phyloP scores from a whole-genome alignment of 2,329 filamentous ascomycete species.

The Rutstroemia sp. region DNA sequence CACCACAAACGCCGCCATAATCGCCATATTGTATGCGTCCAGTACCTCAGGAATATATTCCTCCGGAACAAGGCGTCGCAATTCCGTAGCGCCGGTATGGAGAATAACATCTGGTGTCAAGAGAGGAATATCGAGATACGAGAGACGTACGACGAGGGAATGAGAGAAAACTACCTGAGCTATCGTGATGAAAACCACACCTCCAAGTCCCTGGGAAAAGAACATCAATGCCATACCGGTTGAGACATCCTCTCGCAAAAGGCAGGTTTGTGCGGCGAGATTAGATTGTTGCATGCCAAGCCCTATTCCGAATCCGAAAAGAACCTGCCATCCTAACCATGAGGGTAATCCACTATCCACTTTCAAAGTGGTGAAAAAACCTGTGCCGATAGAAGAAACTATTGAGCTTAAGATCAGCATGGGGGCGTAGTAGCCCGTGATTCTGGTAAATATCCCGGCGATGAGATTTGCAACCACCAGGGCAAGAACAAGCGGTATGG shows the following conservation, averaged over 20 bases:
- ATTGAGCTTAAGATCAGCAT: constrained; percentile 21
- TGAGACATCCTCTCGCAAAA: constrained; percentile 23
- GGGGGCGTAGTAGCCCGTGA: constrained; percentile 24
- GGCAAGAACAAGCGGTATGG: constrained; percentile 30
- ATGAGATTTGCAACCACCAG: constrained; percentile 28
- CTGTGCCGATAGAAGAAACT: constrained; percentile 32
- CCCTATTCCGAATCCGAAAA: constrained; percentile 26
- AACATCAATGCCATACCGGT: constrained; percentile 30
- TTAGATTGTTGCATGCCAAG: constrained; percentile 27
- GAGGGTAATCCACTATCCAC: constrained; percentile 27
- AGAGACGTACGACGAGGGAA: constrained; percentile 22
- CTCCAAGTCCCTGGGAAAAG: constrained; percentile 32
- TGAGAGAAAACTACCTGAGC: constrained; percentile 23
- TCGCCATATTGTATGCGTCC: constrained; percentile 45
- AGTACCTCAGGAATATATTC: constrained; percentile 39
- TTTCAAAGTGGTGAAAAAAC: constrained; percentile 34
- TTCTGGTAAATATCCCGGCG: constrained; percentile 26
- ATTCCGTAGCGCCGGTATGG: constrained; percentile 42
- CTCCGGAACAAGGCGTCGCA: constrained; percentile 34
- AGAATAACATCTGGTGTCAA: constrained; percentile 14
- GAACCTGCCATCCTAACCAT: constrained; percentile 31
- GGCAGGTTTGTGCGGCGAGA: constrained; percentile 24
- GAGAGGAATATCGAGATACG: not conserved
- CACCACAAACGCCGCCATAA: constrained; percentile 48
- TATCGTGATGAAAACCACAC: constrained; percentile 30